Conservation (phyloP, 1,284 basidiomycete genomes). For the Pisolithus thermaeus region DNA sequence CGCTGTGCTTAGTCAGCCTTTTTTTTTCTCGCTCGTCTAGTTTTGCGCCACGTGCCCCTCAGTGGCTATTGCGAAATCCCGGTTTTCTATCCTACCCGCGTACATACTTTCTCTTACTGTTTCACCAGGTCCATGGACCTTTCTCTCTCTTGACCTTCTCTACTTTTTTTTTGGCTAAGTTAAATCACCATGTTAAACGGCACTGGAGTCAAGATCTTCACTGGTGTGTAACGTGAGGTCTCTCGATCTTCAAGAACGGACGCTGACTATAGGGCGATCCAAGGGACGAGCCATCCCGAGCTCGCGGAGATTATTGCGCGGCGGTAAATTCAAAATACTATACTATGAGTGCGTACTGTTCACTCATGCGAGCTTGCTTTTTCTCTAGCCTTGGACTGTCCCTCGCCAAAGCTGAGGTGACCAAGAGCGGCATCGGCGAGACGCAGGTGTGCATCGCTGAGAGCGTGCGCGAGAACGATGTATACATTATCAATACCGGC, state of each 20-base stretch:
- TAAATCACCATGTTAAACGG: slow-evolving; percentile 62
- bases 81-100: slow-evolving; percentile 9
- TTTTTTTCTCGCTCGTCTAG: no score
- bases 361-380: slow-evolving; percentile 15
- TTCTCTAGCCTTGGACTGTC: slow-evolving; percentile 72
- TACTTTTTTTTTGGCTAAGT: slow-evolving; percentile 1
- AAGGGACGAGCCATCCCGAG: slow-evolving; percentile 94
- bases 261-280: background rate
- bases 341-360: slow-evolving; percentile 15
- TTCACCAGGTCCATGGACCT: slow-evolving; percentile 16
- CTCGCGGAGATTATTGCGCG: slow-evolving; percentile 91
- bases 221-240: slow-evolving; percentile 51
- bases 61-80: background rate
- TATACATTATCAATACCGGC: slow-evolving; percentile 98
- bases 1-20: no score
- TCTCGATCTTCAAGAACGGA: background rate
- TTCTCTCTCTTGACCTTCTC: slow-evolving; percentile 7
- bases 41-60: no score
- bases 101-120: slow-evolving; percentile 9
- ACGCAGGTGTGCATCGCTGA: slow-evolving; percentile 90
- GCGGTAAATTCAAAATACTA: slow-evolving; percentile 51
- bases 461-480: slow-evolving; percentile 96
- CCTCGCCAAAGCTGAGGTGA: slow-evolving; percentile 80
- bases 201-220: slow-evolving; percentile 87
- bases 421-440: slow-evolving; percentile 88